These are phyloP conservation scores for Babesia bovis DNA, from an alignment of 169 alveolate genomes.

Conservation along the genomic window DNA sequence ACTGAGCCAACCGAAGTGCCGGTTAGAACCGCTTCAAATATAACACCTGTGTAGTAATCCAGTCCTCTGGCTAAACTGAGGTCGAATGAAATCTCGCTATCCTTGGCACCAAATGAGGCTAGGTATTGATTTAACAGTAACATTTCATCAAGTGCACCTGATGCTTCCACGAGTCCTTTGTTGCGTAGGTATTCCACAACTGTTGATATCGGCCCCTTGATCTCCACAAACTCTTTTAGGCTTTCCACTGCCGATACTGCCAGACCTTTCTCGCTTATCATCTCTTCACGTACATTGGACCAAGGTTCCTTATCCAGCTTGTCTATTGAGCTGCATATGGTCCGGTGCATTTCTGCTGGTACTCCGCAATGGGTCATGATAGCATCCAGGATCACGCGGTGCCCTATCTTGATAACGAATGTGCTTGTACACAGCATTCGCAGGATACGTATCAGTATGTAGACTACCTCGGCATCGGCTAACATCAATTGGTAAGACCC, in stretches of 20 bases:
- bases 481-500: slow-evolving; percentile 89
- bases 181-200: slow-evolving; percentile 74
- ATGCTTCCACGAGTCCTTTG: slow-evolving; percentile 46
- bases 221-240: slow-evolving; percentile 80
- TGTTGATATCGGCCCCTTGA: slow-evolving; percentile 81
- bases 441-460: slow-evolving; percentile 86
- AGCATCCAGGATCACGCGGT: slow-evolving; percentile 89
- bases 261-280: slow-evolving; percentile 88
- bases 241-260: slow-evolving; percentile 79
- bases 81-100: slow-evolving; percentile 79
- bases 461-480: slow-evolving; percentile 94
- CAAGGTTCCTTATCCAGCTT: slow-evolving; percentile 95
- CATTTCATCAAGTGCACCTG: slow-evolving; percentile 69
- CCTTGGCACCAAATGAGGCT: slow-evolving; percentile 38
- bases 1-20: slow-evolving; percentile 89
- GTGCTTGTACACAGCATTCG: slow-evolving; percentile 76
- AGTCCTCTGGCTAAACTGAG: slow-evolving; percentile 94
- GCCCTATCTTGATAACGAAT: slow-evolving; percentile 88
- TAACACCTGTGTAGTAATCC: slow-evolving; percentile 96
- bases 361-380: slow-evolving; percentile 88
- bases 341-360: slow-evolving; percentile 82
- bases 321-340: slow-evolving; percentile 93
- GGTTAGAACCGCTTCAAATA: slow-evolving; percentile 91
- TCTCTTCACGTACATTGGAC: slow-evolving; percentile 89
- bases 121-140: slow-evolving; percentile 65